phyloP scores from a whole-genome alignment of 2,329 filamentous ascomycete genomes.

The Stagonosporopsis cucurbitacearum region DNA sequence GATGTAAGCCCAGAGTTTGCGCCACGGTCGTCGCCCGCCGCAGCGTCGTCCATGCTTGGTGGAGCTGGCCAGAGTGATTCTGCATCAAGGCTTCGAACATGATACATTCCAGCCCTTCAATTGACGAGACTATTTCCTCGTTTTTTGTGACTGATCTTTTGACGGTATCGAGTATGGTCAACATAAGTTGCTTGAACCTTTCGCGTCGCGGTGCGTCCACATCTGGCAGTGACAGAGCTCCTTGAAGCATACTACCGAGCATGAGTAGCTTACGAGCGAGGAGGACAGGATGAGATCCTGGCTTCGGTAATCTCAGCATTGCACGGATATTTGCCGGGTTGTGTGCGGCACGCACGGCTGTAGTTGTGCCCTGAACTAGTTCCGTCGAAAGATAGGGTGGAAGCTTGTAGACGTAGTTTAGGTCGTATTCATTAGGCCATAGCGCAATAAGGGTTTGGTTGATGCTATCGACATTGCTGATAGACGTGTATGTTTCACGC shows the following conservation, averaged over 20 bases:
- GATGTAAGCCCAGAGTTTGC: conserved; percentile 54
- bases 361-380: background rate
- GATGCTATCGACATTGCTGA: conserved; percentile 20
- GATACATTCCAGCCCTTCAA: conserved; percentile 54
- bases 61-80: conserved; percentile 51
- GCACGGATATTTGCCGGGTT: conserved; percentile 33
- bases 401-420: conserved; percentile 46
- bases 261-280: conserved; percentile 45
- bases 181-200: conserved; percentile 4
- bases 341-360: background rate
- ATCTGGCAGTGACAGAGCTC: background rate
- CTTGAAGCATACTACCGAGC: conserved; percentile 40
- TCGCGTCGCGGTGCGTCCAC: background rate
- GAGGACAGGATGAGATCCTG: conserved; percentile 40
- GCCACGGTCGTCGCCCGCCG: conserved; percentile 51
- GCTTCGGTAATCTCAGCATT: conserved; percentile 40
- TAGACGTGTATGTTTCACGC: no score
- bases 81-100: conserved; percentile 52
- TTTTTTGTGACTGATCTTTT: conserved; percentile 45
- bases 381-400: conserved; percentile 38
- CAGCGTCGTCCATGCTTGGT: conserved; percentile 48
- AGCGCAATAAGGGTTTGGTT: conserved; percentile 43
- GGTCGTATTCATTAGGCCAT: conserved; percentile 36
- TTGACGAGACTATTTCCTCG: conserved; percentile 46
- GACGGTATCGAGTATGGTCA: conserved; percentile 33